These are phyloP conservation scores for Leptographium radiaticola DNA, from an alignment of 2,329 filamentous ascomycete genomes.

Conservation along the genomic window DNA sequence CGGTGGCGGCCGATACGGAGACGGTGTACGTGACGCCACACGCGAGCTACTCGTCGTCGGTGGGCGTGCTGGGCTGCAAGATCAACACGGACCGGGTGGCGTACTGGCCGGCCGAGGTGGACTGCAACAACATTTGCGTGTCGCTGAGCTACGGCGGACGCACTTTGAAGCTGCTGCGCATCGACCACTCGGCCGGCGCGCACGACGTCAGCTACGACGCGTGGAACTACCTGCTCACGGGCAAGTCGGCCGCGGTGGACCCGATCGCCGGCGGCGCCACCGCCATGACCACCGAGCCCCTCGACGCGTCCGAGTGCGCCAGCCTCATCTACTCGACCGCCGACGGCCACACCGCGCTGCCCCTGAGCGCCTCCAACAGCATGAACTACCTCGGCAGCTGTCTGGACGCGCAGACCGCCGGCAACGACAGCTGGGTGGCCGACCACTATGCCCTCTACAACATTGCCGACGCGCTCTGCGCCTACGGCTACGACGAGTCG, in stretches of 20 bases:
- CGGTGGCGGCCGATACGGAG: conserved; percentile 1
- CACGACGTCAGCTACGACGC: conserved; percentile 47
- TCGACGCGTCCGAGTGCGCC: conserved; percentile 31
- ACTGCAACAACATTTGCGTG: conserved; percentile 43
- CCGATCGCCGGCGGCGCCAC: conserved; percentile 34
- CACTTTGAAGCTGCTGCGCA: conserved; percentile 39
- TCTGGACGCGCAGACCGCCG: conserved; percentile 18
- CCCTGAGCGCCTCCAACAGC: conserved; percentile 33
- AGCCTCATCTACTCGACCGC: conserved; percentile 30
- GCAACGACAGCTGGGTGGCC: conserved; percentile 30
- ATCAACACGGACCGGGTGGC: conserved; percentile 45
- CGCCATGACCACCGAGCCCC: conserved; percentile 32
- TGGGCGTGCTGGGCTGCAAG: conserved; percentile 46
- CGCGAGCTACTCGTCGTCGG: conserved; percentile 38
- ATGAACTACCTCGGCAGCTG: conserved; percentile 39
- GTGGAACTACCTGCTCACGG: conserved; percentile 40
- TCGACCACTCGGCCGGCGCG: conserved; percentile 42
- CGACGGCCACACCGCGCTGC: conserved; percentile 6
- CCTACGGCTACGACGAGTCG: conserved; percentile 30
- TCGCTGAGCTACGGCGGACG: conserved; percentile 34
- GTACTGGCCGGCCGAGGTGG: conserved; percentile 39
- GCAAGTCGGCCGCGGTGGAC: conserved; percentile 29
- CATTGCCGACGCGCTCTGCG: conserved; percentile 34
- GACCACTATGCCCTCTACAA: conserved; percentile 37
- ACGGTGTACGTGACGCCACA: conserved; percentile 37